These are phyloP conservation scores for Polygonum aviculare DNA, from an alignment of 148 eudicot species.

Conservation along the genomic window DNA sequence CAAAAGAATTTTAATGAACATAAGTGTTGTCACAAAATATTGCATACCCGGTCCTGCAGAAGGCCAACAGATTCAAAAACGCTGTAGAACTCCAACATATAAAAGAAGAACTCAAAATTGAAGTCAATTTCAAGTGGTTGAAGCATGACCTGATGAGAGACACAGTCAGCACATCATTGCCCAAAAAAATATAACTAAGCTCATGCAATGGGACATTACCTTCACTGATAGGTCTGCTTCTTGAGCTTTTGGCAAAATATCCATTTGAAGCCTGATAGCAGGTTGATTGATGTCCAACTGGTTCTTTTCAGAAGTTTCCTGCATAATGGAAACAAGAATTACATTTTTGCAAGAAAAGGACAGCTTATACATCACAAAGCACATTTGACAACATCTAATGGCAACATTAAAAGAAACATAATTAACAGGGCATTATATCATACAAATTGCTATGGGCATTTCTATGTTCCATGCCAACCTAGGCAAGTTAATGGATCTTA, in stretches of 20 bases:
- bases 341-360: not conserved
- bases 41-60: conserved; percentile 55
- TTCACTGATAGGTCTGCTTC: conserved; percentile 35
- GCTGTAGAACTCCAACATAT: conserved; percentile 45
- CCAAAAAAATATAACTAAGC: not conserved
- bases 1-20: not conserved
- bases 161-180: conserved; percentile 6
- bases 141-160: conserved; percentile 45
- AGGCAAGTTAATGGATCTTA: not conserved
- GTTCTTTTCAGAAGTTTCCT: conserved; percentile 28
- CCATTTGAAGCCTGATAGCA: conserved; percentile 47
- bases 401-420: not conserved
- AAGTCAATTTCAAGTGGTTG: conserved; percentile 52
- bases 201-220: conserved; percentile 32
- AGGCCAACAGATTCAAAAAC: conserved; percentile 34
- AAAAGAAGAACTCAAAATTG: conserved; percentile 40
- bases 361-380: not conserved
- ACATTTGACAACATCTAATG: not conserved
- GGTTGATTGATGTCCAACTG: conserved; percentile 24
- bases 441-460: not conserved
- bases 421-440: not conserved
- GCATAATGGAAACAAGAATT: conserved; percentile 14
- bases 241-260: conserved; percentile 29
- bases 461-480: not conserved
- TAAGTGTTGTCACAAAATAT: not conserved